Base-by-base conservation (phyloP, 2,329 filamentous ascomycete genomes). In the Aspergillus sp. region DNA sequence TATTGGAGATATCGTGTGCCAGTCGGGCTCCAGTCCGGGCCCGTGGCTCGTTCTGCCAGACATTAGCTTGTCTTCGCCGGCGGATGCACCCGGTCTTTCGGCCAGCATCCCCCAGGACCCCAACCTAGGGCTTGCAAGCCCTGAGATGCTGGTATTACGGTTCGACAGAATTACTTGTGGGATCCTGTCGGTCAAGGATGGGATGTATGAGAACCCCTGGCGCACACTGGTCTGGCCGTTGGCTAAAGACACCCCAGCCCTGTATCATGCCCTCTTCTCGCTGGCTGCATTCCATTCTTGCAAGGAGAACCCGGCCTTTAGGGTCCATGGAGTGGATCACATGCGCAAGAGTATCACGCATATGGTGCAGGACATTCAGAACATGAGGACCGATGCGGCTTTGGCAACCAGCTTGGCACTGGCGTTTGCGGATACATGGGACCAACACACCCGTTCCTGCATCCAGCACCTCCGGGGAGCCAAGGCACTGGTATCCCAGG, bases 391-490 rank as follows among this genome's bases (percentile, higher is more conserved):
- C 5, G 81, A 85, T 56, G 78, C 79, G 32, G 81, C 82, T 9
- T 73, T 87, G 38, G 83, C 83, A 3, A 86, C 83, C n/a, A 84
- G 82, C 0, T 67, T 87, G 5, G 79, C 80, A 1, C 70, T 86
- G 7, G 82, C 81, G 4, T 86, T 86, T 58, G 78, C 81, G 1
- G 83, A 86, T 57, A 82, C 81, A 0, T 87, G 83, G 82, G 83
- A 86, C 57, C 76, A 79, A 49, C 80, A 85, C 52, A 83, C 81
- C 43, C 78, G 77, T 29, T 85, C 81, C 7, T 83, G 83, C 4
- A 83, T 85, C 46, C 76, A 83, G 49, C 82, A 86, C 64, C 76
- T 86, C 52, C 79, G 80, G 51, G 83, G 82, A 29, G 83, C 83
- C 6, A 82, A 79, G 56, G 73, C 79, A 10, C 63, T 86, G 44